phyloP scores from a whole-genome alignment of 2,329 filamentous ascomycete genomes.

The Conoideocrella luteorostrata region DNA sequence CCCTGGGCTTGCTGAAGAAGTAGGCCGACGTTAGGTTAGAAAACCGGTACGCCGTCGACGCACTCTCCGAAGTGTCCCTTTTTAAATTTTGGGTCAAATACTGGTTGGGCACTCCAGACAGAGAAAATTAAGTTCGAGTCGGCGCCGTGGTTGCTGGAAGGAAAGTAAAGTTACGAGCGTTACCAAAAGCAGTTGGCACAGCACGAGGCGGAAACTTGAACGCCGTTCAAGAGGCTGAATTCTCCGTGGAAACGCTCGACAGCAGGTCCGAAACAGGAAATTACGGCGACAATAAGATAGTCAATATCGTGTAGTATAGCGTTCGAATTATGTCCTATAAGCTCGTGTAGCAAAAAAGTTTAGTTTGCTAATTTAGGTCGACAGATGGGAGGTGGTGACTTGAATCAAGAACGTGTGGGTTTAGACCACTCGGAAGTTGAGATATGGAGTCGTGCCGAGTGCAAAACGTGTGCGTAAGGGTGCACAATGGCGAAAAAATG shows the following conservation, averaged over 20 bases:
- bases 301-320: not conserved
- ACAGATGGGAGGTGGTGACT: no score
- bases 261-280: not conserved
- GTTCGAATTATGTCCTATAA: not conserved
- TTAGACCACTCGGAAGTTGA: not conserved
- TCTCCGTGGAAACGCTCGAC: not conserved
- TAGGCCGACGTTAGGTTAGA: constrained; percentile 2
- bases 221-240: constrained; percentile 3
- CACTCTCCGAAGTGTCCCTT: not conserved
- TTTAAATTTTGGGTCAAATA: not conserved
- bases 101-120: not conserved
- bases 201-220: not conserved
- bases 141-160: not conserved
- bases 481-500: not conserved
- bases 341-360: not conserved
- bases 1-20: not conserved
- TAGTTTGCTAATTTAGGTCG: not conserved
- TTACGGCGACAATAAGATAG: not conserved
- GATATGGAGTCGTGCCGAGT: not conserved
- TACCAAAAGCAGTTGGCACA: constrained; percentile 1
- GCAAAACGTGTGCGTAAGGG: not conserved
- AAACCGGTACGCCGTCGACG: constrained; percentile 1
- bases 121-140: not conserved
- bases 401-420: no score
- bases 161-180: not conserved